Percentiles rank a stretch among this genome's conserved stretches.
These are phyloP conservation scores for Nicotiana obtusifolia DNA, from an alignment of 257 asterid species.

Conservation along the genomic window DNA sequence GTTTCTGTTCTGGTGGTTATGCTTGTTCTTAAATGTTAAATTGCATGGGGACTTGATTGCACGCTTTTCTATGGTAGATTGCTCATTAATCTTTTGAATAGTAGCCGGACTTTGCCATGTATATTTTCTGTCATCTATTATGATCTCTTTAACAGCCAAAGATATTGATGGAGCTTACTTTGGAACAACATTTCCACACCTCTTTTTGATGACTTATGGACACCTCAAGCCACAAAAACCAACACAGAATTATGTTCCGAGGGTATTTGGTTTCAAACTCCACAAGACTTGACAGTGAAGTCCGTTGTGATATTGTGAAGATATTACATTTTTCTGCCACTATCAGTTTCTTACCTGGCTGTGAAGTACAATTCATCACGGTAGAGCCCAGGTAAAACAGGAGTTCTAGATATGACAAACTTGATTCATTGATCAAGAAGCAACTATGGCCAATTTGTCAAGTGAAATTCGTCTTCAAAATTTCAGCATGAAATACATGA, in stretches of 20 bases:
- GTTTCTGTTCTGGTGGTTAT: background rate
- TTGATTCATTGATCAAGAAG: constrained; percentile 34
- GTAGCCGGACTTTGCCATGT: background rate
- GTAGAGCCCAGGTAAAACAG: background rate
- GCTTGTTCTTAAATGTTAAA: background rate
- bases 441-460: constrained; percentile 15
- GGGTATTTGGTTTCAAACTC: constrained; percentile 93
- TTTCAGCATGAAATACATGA: constrained; percentile 14
- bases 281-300: constrained; percentile 54
- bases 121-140: background rate
- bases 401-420: constrained; percentile 26
- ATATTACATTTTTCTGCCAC: constrained; percentile 27
- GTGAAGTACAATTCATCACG: constrained; percentile 14
- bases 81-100: background rate
- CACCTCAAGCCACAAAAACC: constrained; percentile 92
- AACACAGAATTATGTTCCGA: constrained; percentile 65
- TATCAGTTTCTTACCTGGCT: constrained; percentile 31
- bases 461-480: constrained; percentile 21
- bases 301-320: constrained; percentile 13
- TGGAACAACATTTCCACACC: constrained; percentile 93
- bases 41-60: background rate
- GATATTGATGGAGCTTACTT: constrained; percentile 91
- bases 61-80: background rate
- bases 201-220: constrained; percentile 90
- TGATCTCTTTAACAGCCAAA: constrained; percentile 51